Conservation (phyloP, 2,329 filamentous ascomycete species). For the Pseudogymnoascus pannorum region DNA sequence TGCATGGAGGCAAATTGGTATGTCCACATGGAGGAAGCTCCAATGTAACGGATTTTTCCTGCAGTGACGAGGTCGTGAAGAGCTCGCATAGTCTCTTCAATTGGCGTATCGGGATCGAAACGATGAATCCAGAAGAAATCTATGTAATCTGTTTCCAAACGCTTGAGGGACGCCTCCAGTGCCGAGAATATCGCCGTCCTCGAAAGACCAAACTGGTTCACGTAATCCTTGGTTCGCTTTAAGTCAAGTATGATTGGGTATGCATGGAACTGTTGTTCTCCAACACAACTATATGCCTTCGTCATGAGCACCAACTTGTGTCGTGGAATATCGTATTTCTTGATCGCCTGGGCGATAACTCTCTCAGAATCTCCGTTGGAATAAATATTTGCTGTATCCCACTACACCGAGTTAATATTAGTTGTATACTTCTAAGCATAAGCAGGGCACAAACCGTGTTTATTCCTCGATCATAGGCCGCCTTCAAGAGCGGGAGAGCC, state of each 20-base stretch:
- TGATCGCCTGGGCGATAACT: constrained; percentile 51
- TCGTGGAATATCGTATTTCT: constrained; percentile 49
- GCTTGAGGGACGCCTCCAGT: constrained; percentile 50
- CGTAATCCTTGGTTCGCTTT: constrained; percentile 40
- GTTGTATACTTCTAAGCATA: constrained; percentile 34
- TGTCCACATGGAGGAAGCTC: constrained; percentile 41
- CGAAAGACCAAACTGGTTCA: constrained; percentile 41
- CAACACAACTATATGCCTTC: constrained; percentile 46
- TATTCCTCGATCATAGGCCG: constrained; percentile 55
- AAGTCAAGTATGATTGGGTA: constrained; percentile 24
- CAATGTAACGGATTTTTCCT: constrained; percentile 51
- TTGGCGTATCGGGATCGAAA: constrained; percentile 42
- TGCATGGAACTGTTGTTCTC: constrained; percentile 34
- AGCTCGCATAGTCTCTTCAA: constrained; percentile 56
- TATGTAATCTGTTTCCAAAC: constrained; percentile 50
- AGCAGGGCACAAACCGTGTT: constrained; percentile 43
- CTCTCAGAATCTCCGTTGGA: constrained; percentile 48
- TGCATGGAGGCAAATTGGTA: constrained; percentile 45
- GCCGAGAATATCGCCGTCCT: constrained; percentile 59
- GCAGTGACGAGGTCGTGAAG: constrained; percentile 51
- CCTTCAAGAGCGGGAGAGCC: constrained; percentile 52
- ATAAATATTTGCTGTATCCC: constrained; percentile 48
- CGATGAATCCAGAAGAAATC: constrained; percentile 56
- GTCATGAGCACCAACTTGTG: constrained; percentile 51
- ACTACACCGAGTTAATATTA: constrained; percentile 30